These are phyloP conservation scores for Candida railenensis DNA, from an alignment of 805 yeast genomes.

Conservation along the genomic window DNA sequence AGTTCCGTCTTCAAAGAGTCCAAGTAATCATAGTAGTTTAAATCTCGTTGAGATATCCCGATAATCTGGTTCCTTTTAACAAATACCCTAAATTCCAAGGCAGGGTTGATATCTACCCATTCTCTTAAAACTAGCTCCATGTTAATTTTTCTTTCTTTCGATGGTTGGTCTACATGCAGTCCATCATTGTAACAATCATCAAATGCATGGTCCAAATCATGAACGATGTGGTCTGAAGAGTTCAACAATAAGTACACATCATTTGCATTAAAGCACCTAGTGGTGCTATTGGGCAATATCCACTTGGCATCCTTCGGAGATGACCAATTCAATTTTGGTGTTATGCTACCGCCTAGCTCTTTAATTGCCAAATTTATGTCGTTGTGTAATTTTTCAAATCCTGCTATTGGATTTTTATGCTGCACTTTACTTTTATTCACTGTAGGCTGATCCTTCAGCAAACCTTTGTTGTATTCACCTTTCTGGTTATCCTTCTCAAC, in stretches of 20 bases:
- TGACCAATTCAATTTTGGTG: slow-evolving; percentile 96
- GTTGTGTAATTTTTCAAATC: slow-evolving; percentile 62
- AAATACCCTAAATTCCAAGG: slow-evolving; percentile 88
- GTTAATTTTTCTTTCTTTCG: too few relatives aligned
- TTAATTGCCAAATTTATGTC: slow-evolving; percentile 46
- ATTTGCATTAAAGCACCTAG: slow-evolving; percentile 65
- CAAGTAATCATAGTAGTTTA: slow-evolving; percentile 76
- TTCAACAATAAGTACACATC: slow-evolving; percentile 82
- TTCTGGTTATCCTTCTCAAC: slow-evolving; percentile 7
- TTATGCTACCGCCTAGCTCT: slow-evolving; percentile 54
- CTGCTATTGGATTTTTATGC: slow-evolving; percentile 40
- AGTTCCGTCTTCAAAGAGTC: slow-evolving; percentile 50
- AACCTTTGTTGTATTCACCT: too few relatives aligned
- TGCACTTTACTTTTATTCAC: slow-evolving; percentile 16
- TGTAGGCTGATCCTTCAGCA: too few relatives aligned
- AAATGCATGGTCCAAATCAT: slow-evolving; percentile 77
- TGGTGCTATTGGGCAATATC: slow-evolving; percentile 78
- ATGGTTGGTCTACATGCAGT: slow-evolving; percentile 10
- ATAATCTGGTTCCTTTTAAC: slow-evolving; percentile 61
- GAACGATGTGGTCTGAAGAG: slow-evolving; percentile 83
- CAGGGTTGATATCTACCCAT: slow-evolving; percentile 84
- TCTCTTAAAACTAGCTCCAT: slow-evolving; percentile 74
- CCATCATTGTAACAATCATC: slow-evolving; percentile 36
- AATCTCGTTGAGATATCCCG: slow-evolving; percentile 83
- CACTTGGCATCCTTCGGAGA: slow-evolving; percentile 94